Percentiles rank a stretch among this genome's conserved stretches.
Evolutionary conservation across 2,329 filamentous ascomycete genomes (phyloP).

Genomic region (Gaeumannomyces tritici): DNA sequence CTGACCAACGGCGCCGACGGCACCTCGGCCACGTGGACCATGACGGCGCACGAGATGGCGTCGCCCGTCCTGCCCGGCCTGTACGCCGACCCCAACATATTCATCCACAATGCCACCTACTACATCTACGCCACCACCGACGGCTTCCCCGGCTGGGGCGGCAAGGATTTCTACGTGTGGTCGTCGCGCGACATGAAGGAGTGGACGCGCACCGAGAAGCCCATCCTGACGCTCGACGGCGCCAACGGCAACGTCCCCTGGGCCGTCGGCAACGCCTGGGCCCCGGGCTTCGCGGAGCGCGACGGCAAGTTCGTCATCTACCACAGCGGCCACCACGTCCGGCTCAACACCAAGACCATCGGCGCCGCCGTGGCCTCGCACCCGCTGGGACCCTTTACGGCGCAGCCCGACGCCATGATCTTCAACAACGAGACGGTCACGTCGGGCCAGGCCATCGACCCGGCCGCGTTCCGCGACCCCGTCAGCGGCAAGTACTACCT

Average conservation of each 20-base stretch:
- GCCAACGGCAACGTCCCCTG: constrained; percentile 46
- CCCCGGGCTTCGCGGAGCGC: constrained; percentile 50
- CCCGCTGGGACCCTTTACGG: constrained; percentile 50
- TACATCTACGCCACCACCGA: constrained; percentile 39
- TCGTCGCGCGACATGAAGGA: constrained; percentile 30
- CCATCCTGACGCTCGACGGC: constrained; percentile 35
- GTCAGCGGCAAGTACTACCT: constrained; percentile 46
- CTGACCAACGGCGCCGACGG: constrained; percentile 2
- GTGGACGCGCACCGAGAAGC: constrained; percentile 29
- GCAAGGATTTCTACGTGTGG: constrained; percentile 37
- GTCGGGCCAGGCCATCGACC: constrained; percentile 44
- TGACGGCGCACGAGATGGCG: constrained; percentile 11
- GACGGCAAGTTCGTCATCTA: constrained; percentile 57
- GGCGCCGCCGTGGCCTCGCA: constrained; percentile 47
- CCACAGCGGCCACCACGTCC: constrained; percentile 44
- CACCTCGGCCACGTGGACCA: constrained; percentile 6
- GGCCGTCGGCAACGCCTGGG: constrained; percentile 59
- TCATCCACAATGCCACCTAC: constrained; percentile 29
- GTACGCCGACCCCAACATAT: constrained; percentile 37
- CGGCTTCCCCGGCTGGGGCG: constrained; percentile 32
- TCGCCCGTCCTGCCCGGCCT: constrained; percentile 27
- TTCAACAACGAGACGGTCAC: constrained; percentile 36
- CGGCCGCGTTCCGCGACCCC: constrained; percentile 51
- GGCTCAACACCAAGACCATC: constrained; percentile 46
- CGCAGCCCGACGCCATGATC: constrained; percentile 42